Percentiles rank a stretch among this genome's conserved stretches.
These are phyloP conservation scores for Neurospora intermedia DNA, from an alignment of 495 filamentous ascomycete genomes.

Conservation along the genomic window DNA sequence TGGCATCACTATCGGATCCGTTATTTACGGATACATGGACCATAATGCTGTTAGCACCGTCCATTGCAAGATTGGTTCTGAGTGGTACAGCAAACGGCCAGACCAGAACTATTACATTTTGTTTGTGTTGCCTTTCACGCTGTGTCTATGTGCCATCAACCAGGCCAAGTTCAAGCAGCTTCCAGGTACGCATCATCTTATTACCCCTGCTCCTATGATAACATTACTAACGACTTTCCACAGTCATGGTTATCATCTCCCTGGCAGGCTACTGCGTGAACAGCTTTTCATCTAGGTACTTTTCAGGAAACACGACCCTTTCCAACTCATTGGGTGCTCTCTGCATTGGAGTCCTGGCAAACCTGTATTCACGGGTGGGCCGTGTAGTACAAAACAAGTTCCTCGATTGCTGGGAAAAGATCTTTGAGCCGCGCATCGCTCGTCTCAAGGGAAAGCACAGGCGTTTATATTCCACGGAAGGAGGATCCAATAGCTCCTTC, in stretches of 20 bases:
- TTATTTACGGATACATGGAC: constrained; percentile 78
- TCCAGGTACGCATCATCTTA: constrained; percentile 53
- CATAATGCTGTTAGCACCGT: constrained; percentile 60
- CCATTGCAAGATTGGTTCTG: constrained; percentile 41
- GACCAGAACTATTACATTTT: constrained; percentile 52
- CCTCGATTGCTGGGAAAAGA: constrained; percentile 21
- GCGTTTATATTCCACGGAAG: not conserved
- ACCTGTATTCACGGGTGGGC: constrained; percentile 74
- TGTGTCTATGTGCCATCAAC: constrained; percentile 77
- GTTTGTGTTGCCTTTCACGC: constrained; percentile 72
- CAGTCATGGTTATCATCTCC: constrained; percentile 66
- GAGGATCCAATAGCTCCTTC: constrained; percentile 5
- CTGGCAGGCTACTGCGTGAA: constrained; percentile 82
- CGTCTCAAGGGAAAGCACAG: constrained; percentile 6
- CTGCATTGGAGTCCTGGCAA: constrained; percentile 75
- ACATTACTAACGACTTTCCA: not conserved
- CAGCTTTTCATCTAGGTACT: constrained; percentile 62
- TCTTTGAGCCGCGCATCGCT: constrained; percentile 13
- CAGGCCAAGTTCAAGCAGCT: constrained; percentile 84
- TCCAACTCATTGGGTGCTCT: constrained; percentile 79
- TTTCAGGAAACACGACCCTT: constrained; percentile 69
- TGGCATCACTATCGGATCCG: constrained; percentile 89
- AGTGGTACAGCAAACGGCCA: constrained; percentile 41
- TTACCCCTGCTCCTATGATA: not conserved
- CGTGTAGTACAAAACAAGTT: constrained; percentile 24